These are phyloP conservation scores for Neoascochyta sp. DNA, from an alignment of 2,329 filamentous ascomycete species.

Conservation along the genomic window DNA sequence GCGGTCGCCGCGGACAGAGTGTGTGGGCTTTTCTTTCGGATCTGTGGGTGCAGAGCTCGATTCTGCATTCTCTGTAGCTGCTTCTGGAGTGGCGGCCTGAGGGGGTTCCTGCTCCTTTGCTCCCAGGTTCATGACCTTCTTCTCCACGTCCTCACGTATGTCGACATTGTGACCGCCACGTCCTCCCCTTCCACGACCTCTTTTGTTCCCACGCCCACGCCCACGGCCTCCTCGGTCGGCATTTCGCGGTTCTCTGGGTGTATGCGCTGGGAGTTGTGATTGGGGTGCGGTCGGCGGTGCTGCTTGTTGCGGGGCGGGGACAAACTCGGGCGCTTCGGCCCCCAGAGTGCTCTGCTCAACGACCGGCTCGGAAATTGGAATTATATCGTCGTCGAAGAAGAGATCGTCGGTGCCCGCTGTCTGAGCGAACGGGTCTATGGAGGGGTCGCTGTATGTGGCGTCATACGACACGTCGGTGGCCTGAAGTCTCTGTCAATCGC, in stretches of 20 bases:
- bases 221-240: slow-evolving; percentile 27
- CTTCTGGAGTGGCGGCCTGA: slow-evolving; percentile 3
- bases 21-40: slow-evolving; percentile 20
- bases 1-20: slow-evolving; percentile 34
- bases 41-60: slow-evolving; percentile 17
- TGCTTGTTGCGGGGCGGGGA: slow-evolving; percentile 17
- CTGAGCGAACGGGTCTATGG: slow-evolving; percentile 47
- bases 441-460: slow-evolving; percentile 26
- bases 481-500: neutral
- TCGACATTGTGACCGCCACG: slow-evolving; percentile 8
- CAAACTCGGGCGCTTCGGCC: slow-evolving; percentile 15
- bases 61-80: slow-evolving; percentile 11
- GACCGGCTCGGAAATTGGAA: slow-evolving; percentile 43
- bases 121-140: slow-evolving; percentile 11
- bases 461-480: slow-evolving; percentile 20
- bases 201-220: slow-evolving; percentile 22
- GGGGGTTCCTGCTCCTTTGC: slow-evolving; percentile 19
- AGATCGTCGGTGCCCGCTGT: slow-evolving; percentile 50
- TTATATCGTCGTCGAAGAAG: slow-evolving; percentile 52
- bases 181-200: slow-evolving; percentile 19
- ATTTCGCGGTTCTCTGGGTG: slow-evolving; percentile 27
- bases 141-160: slow-evolving; percentile 7
- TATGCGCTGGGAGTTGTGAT: slow-evolving; percentile 17
- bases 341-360: slow-evolving; percentile 31
- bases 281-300: slow-evolving; percentile 19